These are phyloP conservation scores for Podospora sp. DNA, from an alignment of 495 filamentous ascomycete genomes.

Conservation along the genomic window DNA sequence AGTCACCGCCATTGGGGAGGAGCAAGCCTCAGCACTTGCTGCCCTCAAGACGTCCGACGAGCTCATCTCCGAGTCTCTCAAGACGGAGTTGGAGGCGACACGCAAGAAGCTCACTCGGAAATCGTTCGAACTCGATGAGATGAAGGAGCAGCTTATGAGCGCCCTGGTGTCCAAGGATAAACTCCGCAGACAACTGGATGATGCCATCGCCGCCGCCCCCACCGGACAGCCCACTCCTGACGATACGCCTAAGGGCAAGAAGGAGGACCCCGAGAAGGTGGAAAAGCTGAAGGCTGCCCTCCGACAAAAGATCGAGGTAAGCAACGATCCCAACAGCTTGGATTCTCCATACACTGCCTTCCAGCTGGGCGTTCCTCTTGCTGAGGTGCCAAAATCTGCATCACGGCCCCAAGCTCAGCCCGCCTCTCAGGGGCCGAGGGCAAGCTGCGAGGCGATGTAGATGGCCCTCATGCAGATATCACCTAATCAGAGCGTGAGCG, in stretches of 20 bases:
- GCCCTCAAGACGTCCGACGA: slow-evolving; percentile 56
- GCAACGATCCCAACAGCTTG: slow-evolving; percentile 24
- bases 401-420: background rate
- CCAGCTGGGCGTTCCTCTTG: background rate
- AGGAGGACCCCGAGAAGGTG: slow-evolving; percentile 54
- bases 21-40: slow-evolving; percentile 50
- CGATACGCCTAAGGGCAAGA: slow-evolving; percentile 38
- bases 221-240: slow-evolving; percentile 17
- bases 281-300: slow-evolving; percentile 52
- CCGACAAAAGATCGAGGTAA: slow-evolving; percentile 52
- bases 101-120: slow-evolving; percentile 45
- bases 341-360: slow-evolving; percentile 21
- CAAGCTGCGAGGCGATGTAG: background rate
- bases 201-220: slow-evolving; percentile 26
- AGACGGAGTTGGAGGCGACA: slow-evolving; percentile 52
- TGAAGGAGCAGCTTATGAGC: slow-evolving; percentile 54
- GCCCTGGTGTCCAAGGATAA: slow-evolving; percentile 57
- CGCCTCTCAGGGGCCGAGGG: background rate
- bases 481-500: background rate
- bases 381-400: background rate
- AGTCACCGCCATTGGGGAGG: slow-evolving; percentile 53
- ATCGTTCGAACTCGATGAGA: slow-evolving; percentile 49
- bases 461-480: background rate
- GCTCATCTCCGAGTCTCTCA: slow-evolving; percentile 53
- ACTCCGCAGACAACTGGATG: slow-evolving; percentile 54